phyloP scores from a whole-genome alignment of 768 basidiomycete species.

The Albatrellus ellisii region DNA sequence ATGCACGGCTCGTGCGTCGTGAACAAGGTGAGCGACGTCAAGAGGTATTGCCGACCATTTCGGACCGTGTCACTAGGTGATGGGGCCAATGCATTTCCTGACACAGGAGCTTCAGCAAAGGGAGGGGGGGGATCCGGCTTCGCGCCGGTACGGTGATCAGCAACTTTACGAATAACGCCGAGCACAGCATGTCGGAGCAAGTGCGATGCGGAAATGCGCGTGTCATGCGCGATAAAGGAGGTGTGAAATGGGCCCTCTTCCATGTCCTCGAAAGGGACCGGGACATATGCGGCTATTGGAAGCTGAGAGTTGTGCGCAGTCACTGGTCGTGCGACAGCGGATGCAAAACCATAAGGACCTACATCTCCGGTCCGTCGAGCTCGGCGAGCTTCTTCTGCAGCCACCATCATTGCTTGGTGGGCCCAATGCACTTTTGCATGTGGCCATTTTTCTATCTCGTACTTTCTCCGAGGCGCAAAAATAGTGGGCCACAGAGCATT shows the following conservation, averaged over 20 bases:
- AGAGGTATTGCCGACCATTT: constrained; percentile 76
- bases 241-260: constrained; percentile 10
- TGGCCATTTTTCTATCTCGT: constrained; percentile 57
- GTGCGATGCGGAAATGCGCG: constrained; percentile 50
- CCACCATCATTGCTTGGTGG: constrained; percentile 43
- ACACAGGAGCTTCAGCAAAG: constrained; percentile 1
- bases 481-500: constrained; percentile 77
- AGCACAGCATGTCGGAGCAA: constrained; percentile 80
- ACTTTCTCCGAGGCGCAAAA: constrained; percentile 56
- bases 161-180: constrained; percentile 58
- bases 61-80: not conserved
- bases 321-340: not conserved
- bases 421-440: constrained; percentile 63
- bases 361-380: constrained; percentile 49
- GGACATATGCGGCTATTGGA: constrained; percentile 64
- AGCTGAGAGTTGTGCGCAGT: constrained; percentile 28
- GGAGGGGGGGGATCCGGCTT: constrained; percentile 15
- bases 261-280: constrained; percentile 33
- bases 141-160: constrained; percentile 32
- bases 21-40: constrained; percentile 77
- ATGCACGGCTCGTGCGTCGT: constrained; percentile 94
- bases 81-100: constrained; percentile 10
- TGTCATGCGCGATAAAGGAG: constrained; percentile 53
- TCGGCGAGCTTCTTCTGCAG: constrained; percentile 35
- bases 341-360: constrained; percentile 14